These are phyloP conservation scores for Tolypocladium endophyticum DNA, from an alignment of 2,329 filamentous ascomycete genomes.

Conservation along the genomic window DNA sequence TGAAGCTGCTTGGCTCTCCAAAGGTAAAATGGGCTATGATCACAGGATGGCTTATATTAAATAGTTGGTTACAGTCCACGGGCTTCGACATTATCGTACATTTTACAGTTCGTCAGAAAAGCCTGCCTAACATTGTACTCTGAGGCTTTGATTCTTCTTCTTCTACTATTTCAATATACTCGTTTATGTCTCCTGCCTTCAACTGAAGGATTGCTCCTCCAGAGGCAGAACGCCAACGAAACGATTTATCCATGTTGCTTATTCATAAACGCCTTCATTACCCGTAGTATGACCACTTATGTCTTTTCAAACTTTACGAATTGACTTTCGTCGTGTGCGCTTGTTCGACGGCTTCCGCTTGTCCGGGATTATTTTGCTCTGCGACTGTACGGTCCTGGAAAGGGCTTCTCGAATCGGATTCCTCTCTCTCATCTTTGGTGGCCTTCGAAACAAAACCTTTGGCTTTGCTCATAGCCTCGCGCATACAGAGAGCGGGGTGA, in stretches of 20 bases:
- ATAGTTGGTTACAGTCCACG: too few species aligned
- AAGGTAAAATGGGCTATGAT: too few species aligned
- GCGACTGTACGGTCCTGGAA: not conserved
- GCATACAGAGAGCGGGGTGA: not conserved
- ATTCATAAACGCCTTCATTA: not conserved
- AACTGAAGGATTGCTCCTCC: too few species aligned
- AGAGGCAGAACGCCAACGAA: too few species aligned
- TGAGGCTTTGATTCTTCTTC: too few species aligned
- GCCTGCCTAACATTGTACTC: too few species aligned
- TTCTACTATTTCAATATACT: not conserved
- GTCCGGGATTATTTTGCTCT: not conserved
- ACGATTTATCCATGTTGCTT: not conserved
- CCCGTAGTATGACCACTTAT: not conserved
- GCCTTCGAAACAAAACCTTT: not conserved
- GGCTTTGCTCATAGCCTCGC: not conserved
- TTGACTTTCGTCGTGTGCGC: not conserved
- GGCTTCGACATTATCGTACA: too few species aligned
- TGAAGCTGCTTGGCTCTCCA: too few species aligned
- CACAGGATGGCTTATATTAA: too few species aligned
- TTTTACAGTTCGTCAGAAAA: too few species aligned
- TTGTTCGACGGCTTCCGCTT: too few species aligned
- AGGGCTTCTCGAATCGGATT: not conserved
- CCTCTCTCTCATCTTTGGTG: not conserved
- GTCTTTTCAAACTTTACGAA: not conserved
- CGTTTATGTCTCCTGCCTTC: not conserved